Conservation (phyloP, 257 asterid species). For the Lavandula angustifolia region DNA sequence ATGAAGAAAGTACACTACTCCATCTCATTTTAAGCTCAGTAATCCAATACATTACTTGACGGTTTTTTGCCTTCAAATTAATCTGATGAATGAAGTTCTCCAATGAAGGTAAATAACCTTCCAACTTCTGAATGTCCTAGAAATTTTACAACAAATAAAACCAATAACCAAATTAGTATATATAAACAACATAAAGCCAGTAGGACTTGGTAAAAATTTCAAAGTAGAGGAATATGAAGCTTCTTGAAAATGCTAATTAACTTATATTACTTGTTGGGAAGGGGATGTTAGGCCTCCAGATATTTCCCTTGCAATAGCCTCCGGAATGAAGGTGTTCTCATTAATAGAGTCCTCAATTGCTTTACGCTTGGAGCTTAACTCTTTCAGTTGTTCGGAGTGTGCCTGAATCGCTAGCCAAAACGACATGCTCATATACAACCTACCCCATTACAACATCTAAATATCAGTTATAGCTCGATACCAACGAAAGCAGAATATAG, state of each 20-base stretch:
- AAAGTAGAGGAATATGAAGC: neutral
- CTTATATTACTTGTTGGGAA: constrained; percentile 47
- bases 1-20: constrained; percentile 51
- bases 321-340: constrained; percentile 46
- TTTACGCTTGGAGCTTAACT: constrained; percentile 65
- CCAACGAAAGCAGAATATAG: constrained; percentile 5
- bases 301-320: constrained; percentile 74
- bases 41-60: constrained; percentile 33
- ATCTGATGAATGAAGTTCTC: constrained; percentile 51
- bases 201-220: neutral
- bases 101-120: constrained; percentile 57
- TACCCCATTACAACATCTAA: constrained; percentile 26
- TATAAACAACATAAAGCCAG: neutral
- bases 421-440: constrained; percentile 47
- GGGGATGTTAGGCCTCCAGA: constrained; percentile 74
- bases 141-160: constrained; percentile 19
- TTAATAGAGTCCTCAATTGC: constrained; percentile 54
- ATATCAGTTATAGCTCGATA: constrained; percentile 2
- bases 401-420: constrained; percentile 43
- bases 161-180: constrained; percentile 13
- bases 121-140: constrained; percentile 70
- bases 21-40: constrained; percentile 56
- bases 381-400: constrained; percentile 65
- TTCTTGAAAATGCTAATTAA: neutral
- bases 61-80: constrained; percentile 21